These are phyloP conservation scores for Alternaria sp. DNA, from an alignment of 2,329 filamentous ascomycete species.

Conservation along the genomic window DNA sequence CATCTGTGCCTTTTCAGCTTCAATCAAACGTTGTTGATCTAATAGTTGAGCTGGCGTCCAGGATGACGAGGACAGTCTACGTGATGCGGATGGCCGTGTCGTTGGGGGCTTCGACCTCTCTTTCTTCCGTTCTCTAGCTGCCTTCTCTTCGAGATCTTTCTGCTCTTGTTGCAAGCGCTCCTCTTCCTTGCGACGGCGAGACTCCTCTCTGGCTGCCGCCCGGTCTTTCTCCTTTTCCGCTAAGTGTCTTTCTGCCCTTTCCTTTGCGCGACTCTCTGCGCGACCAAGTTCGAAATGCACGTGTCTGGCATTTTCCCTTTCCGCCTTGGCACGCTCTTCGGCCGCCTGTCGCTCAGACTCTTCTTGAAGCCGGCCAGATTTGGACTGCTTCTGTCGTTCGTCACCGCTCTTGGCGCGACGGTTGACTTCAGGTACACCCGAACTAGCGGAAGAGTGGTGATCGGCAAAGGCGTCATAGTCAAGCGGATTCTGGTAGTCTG, in stretches of 20 bases:
- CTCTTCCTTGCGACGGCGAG: slow-evolving; percentile 27
- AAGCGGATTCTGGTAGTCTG: slow-evolving; percentile 25
- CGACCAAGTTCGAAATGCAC: slow-evolving; percentile 42
- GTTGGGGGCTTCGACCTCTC: slow-evolving; percentile 30
- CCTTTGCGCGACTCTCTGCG: slow-evolving; percentile 30
- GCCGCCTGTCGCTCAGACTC: slow-evolving; percentile 32
- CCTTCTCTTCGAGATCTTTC: slow-evolving; percentile 18
- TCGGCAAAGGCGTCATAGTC: slow-evolving; percentile 37
- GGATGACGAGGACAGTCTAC: slow-evolving; percentile 34
- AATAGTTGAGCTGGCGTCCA: slow-evolving; percentile 25
- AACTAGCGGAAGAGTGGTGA: slow-evolving; percentile 32
- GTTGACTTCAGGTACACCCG: slow-evolving; percentile 32
- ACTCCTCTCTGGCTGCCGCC: slow-evolving; percentile 30
- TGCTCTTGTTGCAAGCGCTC: slow-evolving; percentile 28
- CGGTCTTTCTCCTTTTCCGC: slow-evolving; percentile 35
- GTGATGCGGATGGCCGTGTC: slow-evolving; percentile 23
- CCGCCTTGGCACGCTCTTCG: slow-evolving; percentile 22
- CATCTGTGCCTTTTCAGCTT: slow-evolving; percentile 35
- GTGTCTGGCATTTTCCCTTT: slow-evolving; percentile 39
- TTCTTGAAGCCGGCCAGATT: slow-evolving; percentile 36
- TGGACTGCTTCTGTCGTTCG: slow-evolving; percentile 30
- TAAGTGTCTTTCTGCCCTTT: slow-evolving; percentile 31
- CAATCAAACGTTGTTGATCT: slow-evolving; percentile 31
- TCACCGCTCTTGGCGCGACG: slow-evolving; percentile 35
- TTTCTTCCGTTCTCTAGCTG: slow-evolving; percentile 28